phyloP scores from a whole-genome alignment of 192 early-diverging fungal genomes.

The Kickxella alabastrina region DNA sequence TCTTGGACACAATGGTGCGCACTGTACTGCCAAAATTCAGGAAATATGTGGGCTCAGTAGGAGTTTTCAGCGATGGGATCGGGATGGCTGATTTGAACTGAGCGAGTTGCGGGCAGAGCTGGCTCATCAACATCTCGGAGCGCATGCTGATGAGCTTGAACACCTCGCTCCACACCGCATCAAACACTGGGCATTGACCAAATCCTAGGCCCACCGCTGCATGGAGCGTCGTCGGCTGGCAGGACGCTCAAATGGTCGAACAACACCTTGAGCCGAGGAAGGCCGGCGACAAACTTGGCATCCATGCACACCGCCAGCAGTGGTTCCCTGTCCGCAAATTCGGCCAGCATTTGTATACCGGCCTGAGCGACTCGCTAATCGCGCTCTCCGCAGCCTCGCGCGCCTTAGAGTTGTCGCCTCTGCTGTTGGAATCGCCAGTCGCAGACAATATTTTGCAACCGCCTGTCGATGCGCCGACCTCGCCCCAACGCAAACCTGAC shows the following conservation, averaged over 20 bases:
- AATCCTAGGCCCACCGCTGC: too few relatives aligned
- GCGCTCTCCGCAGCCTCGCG: too few relatives aligned
- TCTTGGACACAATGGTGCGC: conserved; percentile 59
- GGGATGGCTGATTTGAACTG: conserved; percentile 17
- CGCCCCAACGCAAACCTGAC: conserved; percentile 20
- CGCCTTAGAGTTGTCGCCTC: too few relatives aligned
- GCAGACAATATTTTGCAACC: neutral
- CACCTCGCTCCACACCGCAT: conserved; percentile 25
- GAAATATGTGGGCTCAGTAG: conserved; percentile 30
- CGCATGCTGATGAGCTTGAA: conserved; percentile 9
- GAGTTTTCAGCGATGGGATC: conserved; percentile 30
- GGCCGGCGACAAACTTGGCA: conserved; percentile 6
- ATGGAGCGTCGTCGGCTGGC: too few relatives aligned
- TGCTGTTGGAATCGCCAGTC: too few relatives aligned
- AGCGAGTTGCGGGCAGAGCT: conserved; percentile 10
- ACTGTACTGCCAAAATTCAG: conserved; percentile 3
- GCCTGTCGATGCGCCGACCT: conserved; percentile 17
- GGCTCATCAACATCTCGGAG: conserved; percentile 3
- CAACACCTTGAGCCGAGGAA: conserved; percentile 8
- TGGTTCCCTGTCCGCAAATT: neutral
- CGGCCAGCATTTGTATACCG: conserved; percentile 10
- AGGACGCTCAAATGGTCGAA: conserved; percentile 10
- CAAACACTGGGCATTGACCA: too few relatives aligned
- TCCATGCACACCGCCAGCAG: conserved; percentile 11
- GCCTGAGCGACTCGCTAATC: conserved; percentile 7